Base-by-base conservation (phyloP, 2,329 filamentous ascomycete species). In the Talaromyces piceae region DNA sequence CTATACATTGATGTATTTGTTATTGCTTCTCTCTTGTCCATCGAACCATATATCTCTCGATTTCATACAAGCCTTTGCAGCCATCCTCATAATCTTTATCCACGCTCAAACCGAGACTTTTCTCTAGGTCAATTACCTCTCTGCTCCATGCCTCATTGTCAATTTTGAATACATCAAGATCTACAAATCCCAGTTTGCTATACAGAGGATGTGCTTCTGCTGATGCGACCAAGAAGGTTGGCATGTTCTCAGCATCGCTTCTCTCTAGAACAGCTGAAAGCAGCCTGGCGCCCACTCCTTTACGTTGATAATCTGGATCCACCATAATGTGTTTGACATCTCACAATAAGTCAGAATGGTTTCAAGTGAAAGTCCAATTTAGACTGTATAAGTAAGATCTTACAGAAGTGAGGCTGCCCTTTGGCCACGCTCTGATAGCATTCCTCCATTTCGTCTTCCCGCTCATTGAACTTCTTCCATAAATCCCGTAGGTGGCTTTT, bases 401-500 rank as follows among this genome's bases (percentile, higher is more conserved):
- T 47, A 51, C 44, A 47, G 22, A 47, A 44, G 37, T 51, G 50
- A 4, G 12, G 33, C 18, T 47, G 20, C 12, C 45, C 50, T 7
- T 43, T 51, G 7, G 20, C 33, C 16, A 22, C n/a, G 8, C 27
- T n/a, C 23, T 47, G 33, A 20, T 51, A 51, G 8, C 18, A 41
- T 27, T 26, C 50, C 46, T 51, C 50, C 50, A 51, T 51, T 16
- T 51, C 50, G 25, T 51, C 50, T 13, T 41, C 44, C 11, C 50
- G 22, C 27, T 41, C 33, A 28, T 28, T 51, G 41, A 51, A 51
- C 4, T 26, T 27, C 13, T 43, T 12, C 33, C 28, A 47, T 13
- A 51, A 33, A 2, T 33, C 37, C 27, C 27, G 28, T 6, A 51
- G 23, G 41, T 51, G 50, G 9, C 44, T 28, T 18, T 51, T 51